phyloP scores from a whole-genome alignment of 2,329 filamentous ascomycete genomes.

The Aspergillus pseudoglaucus region DNA sequence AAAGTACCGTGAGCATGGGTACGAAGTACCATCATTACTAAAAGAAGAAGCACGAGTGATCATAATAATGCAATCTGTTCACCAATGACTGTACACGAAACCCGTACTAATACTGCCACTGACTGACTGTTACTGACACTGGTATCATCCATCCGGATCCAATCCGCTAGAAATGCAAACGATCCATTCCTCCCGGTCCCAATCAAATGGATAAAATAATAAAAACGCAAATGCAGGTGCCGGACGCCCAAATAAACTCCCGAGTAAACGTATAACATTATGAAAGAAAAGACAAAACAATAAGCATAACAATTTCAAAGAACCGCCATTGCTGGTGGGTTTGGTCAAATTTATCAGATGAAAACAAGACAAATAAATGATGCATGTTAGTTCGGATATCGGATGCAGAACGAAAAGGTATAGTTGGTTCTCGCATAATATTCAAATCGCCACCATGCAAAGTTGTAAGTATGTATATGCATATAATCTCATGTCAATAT shows the following conservation, averaged over 20 bases:
- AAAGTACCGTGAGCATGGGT: no score
- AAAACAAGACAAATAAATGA: not conserved
- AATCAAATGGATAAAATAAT: not conserved
- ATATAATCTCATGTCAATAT: not conserved
- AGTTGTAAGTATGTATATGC: not conserved
- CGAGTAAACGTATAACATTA: no score
- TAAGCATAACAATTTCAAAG: not conserved
- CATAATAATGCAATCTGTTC: no score
- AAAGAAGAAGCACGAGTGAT: no score
- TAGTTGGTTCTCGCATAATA: not conserved
- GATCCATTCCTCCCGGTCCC: slow-evolving; percentile 12
- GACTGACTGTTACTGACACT: no score
- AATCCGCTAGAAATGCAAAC: slow-evolving; percentile 17
- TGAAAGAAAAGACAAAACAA: no score
- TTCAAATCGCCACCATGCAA: slow-evolving; percentile 1
- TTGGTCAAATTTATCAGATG: not conserved
- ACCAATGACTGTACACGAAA: no score
- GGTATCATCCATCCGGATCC: no score
- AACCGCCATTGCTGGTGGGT: not conserved
- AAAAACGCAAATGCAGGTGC: no score
- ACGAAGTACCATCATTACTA: no score
- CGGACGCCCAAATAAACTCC: no score
- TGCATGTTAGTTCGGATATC: not conserved
- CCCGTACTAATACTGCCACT: no score
- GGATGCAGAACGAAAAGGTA: not conserved